Evolutionary conservation across 106 monocot genomes (phyloP), one percentile per base, ranked within the genome.

Genomic region (Apostasia shenzhenica): DNA sequence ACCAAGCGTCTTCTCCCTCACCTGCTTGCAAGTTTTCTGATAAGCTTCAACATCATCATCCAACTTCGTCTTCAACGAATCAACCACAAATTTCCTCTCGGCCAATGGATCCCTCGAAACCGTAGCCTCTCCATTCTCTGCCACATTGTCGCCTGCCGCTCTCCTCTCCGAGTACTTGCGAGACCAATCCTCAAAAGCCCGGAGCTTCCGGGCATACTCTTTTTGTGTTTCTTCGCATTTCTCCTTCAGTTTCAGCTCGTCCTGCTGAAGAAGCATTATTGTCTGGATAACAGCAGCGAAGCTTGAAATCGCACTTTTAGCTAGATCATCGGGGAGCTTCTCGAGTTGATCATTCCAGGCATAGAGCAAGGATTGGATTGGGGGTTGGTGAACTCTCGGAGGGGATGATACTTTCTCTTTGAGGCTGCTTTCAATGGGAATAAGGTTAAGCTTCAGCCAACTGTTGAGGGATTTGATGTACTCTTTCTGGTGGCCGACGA

Each of bases 361-460:
- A 37, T 68, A 57, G n/a, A 99, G 79, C 49, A 99, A 75, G 46
- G 70, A 51, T 50, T 85, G 81, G 67, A 99, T 87, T 79, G 71
- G 71, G 37, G 75, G 75, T 39, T 76, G 75, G 42, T 69, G 68
- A 5, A 54, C 14, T 59, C 69, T 69, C 0, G 70, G 76, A 5
- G 97, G 97, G 6, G 92, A 93, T 2, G 97, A 90, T 9, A 83
- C 89, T 57, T 90, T 99, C 67, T 99, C 97, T 57, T 85, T 99
- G 39, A 99, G 71, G 79, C 71, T 89, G 79, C 84, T 99, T 60
- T 93, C 97, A 14, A 90, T 85, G 11, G 95, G 95, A 61, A 87
- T 85, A 50, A 89, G 80, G 55, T 85, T 97, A 6, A 89, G 58
- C 51, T 83, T 90, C 53, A 99, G 63, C 97, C 97, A 99, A 67